Base-by-base conservation (phyloP, 1,284 basidiomycete species). In the Cutaneotrichosporon mucoides region DNA sequence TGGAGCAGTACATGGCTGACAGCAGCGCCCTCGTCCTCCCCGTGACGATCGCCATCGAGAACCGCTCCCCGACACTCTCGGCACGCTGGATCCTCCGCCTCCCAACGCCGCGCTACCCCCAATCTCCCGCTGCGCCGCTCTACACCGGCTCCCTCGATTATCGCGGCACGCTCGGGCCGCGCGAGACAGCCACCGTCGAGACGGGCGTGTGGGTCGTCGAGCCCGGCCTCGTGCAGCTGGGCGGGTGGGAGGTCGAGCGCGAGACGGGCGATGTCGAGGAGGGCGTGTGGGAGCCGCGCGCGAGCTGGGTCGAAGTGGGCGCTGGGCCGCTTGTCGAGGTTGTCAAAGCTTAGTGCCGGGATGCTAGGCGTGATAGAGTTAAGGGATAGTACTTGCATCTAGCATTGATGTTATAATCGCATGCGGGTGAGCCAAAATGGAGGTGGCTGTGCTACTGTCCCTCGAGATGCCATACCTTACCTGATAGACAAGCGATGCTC, bases 1-100 rank as follows among this genome's bases (percentile, higher is more conserved):
- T 24, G 24, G 24, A 24, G 24, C 24, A 24, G 24, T 24, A 24
- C 24, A 24, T 24, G 24, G 24, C 57, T 56, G 50, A 60, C 47
- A 6, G 8, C 40, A 90, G 89, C 12, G 80, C 84, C 1, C 85
- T 83, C 66, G 78, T 80, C 41, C 74, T 84, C 3, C 81, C 84
- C 0, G 77, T 89, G 10, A 72, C 79, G 5, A 83, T 92, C 65
- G 76, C 75, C 36, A 67, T 94, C 49, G 82, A 84, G 52, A 94
- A 93, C 66, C 65, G 68, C 12, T 79, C 77, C 1, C 72, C 74
- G 0, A 11, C 60, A 1, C 52, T 75, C 1, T 53, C 70, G 0
- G 60, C 61, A 8, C 62, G 73, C 38, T 73, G 69, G 64, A 61
- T 71, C 34, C 55, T 77, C 9, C 56, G 64, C 11, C 62, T 75